phyloP scores from a whole-genome alignment of 2,329 filamentous ascomycete genomes.

The Metarhizium robertsii region DNA sequence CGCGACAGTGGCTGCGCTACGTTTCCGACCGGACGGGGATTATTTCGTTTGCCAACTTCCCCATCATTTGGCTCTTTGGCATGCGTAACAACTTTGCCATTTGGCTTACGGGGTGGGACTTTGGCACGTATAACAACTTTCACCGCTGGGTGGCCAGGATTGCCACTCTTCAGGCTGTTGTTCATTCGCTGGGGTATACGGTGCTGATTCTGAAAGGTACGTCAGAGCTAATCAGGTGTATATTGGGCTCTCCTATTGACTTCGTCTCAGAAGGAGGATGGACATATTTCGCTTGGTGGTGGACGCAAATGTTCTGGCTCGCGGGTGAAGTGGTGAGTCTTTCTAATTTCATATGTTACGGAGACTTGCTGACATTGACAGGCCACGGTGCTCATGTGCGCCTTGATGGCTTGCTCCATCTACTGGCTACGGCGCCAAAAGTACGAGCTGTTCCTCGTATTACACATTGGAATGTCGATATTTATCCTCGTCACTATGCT shows the following conservation, averaged over 20 bases:
- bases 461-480: slow-evolving; percentile 43
- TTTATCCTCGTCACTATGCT: slow-evolving; percentile 41
- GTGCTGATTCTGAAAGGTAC: slow-evolving; percentile 30
- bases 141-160: slow-evolving; percentile 58
- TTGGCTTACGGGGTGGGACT: slow-evolving; percentile 61
- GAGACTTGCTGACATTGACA: slow-evolving; percentile 8
- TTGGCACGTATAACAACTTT: slow-evolving; percentile 56
- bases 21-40: slow-evolving; percentile 55
- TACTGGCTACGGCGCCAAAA: slow-evolving; percentile 40
- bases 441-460: slow-evolving; percentile 42
- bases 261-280: slow-evolving; percentile 25
- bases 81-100: slow-evolving; percentile 58
- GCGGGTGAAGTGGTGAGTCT: slow-evolving; percentile 33
- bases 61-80: slow-evolving; percentile 56
- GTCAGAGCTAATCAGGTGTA: background rate
- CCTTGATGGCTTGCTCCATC: slow-evolving; percentile 36
- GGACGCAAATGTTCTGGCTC: slow-evolving; percentile 37
- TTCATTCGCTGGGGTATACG: slow-evolving; percentile 54
- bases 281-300: slow-evolving; percentile 26
- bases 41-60: slow-evolving; percentile 54
- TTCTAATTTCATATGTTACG: background rate
- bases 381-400: slow-evolving; percentile 36
- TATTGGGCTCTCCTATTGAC: background rate
- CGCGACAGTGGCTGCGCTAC: slow-evolving; percentile 38
- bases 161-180: slow-evolving; percentile 49